Evolutionary conservation across 352 stramenopile species (phyloP).

Genomic region (Pythium aphanidermatum): DNA sequence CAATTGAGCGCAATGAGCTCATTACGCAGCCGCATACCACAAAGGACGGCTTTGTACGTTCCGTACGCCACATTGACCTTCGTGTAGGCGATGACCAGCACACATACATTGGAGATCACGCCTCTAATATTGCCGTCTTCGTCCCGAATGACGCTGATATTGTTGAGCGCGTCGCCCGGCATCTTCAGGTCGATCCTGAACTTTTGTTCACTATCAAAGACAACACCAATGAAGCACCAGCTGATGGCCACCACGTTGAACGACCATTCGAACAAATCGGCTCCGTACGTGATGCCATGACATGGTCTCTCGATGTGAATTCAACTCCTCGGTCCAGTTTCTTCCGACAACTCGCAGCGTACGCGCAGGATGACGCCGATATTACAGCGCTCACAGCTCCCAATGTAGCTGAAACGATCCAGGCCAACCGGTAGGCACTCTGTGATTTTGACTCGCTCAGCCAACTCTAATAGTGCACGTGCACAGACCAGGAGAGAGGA

Average conservation of each 20-base stretch:
- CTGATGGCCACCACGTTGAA: conserved; percentile 1
- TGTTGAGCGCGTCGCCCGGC: conserved; percentile 45
- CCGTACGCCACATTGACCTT: conserved; percentile 69
- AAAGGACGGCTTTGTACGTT: conserved; percentile 44
- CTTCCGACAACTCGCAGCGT: conserved; percentile 51
- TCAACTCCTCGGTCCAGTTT: conserved; percentile 56
- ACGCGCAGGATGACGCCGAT: conserved; percentile 50
- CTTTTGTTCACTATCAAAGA: conserved; percentile 34
- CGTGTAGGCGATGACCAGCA: conserved; percentile 39
- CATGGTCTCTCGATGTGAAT: conserved; percentile 70
- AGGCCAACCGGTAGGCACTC: conserved; percentile 33
- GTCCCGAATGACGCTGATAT: conserved; percentile 46
- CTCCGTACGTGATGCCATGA: conserved; percentile 59
- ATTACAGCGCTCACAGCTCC: conserved; percentile 36
- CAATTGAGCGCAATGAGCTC: conserved; percentile 42
- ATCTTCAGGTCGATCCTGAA: conserved; percentile 47
- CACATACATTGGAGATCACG: conserved; percentile 40
- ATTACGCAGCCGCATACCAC: conserved; percentile 56
- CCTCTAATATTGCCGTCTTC: conserved; percentile 77
- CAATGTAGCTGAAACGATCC: conserved; percentile 37
- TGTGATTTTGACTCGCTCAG: too few species aligned
- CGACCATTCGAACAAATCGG: conserved; percentile 53
- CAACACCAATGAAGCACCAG: not conserved
- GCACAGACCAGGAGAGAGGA: conserved; percentile 18
- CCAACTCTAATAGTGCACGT: too few species aligned